phyloP scores from a whole-genome alignment of 106 monocot species.

The Allium sativum region DNA sequence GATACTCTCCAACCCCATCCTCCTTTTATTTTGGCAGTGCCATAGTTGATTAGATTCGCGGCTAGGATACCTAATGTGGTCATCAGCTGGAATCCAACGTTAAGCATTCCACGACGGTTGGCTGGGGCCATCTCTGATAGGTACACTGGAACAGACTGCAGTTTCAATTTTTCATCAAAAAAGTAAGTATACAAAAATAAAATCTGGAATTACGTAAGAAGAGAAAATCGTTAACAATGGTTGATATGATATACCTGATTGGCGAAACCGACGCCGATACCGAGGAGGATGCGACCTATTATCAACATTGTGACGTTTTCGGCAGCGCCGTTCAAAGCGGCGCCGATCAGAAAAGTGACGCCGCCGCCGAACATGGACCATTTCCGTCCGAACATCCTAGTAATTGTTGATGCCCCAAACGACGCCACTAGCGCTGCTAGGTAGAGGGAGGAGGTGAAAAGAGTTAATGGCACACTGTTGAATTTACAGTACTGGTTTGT shows the following conservation, averaged over 20 bases:
- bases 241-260: constrained; percentile 5
- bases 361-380: constrained; percentile 53
- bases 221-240: background rate
- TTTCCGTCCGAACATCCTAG: constrained; percentile 29
- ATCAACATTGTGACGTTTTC: constrained; percentile 50
- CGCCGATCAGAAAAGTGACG: constrained; percentile 36
- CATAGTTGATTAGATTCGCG: constrained; percentile 16
- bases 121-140: constrained; percentile 16
- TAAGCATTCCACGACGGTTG: constrained; percentile 11
- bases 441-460: constrained; percentile 49
- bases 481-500: constrained; percentile 49
- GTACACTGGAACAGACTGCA: constrained; percentile 11
- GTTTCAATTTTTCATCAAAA: background rate
- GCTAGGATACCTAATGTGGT: constrained; percentile 11
- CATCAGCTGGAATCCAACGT: constrained; percentile 21
- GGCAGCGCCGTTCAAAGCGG: constrained; percentile 49
- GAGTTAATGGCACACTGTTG: constrained; percentile 26
- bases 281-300: constrained; percentile 53
- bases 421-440: constrained; percentile 35
- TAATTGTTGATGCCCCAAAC: constrained; percentile 25
- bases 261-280: constrained; percentile 51
- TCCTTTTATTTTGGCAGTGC: constrained; percentile 10
- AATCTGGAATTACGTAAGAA: background rate
- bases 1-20: constrained; percentile 16
- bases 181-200: background rate